Base-by-base conservation (phyloP, 306 rosid genomes). In the Spatholobus suberectus region DNA sequence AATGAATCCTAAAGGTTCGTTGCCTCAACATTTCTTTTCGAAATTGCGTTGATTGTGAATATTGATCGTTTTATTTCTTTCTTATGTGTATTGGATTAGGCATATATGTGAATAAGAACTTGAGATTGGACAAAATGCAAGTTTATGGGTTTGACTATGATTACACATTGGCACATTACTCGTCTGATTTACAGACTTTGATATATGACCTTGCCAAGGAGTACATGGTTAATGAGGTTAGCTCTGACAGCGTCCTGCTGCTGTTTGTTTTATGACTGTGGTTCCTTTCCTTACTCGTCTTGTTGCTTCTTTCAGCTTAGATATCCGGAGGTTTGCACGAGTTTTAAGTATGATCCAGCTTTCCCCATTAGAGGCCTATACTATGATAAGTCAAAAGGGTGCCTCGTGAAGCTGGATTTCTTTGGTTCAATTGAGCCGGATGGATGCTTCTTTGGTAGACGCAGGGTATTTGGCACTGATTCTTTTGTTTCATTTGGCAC, bases 81-180 rank as follows among this genome's bases (percentile, higher is more conserved):
- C 6, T 17, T 15, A 63, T 34, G 2, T 81, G 23, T 55, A 6
- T 37, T 86, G 81, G 51, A 81, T 81, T 86, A 96, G 99, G 96
- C 73, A 96, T 93, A 76, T 96, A 96, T 84, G 98, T 83, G 68
- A 96, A 96, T 74, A 96, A 93, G 71, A 96, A 91, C 84, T 61
- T 96, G 78, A 89, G 98, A 61, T 71, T 95, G 87, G 99, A 95
- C 81, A 81, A 71, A 54, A 82, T 93, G 84, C 91, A 93, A 84
- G 99, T 95, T 86, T 95, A 90, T 67, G 99, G 99, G 32, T 95
- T 95, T 24, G 99, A 95, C 82, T 95, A 95, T 26, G 99, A 95
- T 87, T 95, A 93, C 91, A 95, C 99, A 4, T 85, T 96, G 84
- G 98, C 96, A 6, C 99, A 92, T 90, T 96, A 96, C 91, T 93